Conservation (phyloP, 176 grass and related monocot genomes). For the Musa itinerans region DNA sequence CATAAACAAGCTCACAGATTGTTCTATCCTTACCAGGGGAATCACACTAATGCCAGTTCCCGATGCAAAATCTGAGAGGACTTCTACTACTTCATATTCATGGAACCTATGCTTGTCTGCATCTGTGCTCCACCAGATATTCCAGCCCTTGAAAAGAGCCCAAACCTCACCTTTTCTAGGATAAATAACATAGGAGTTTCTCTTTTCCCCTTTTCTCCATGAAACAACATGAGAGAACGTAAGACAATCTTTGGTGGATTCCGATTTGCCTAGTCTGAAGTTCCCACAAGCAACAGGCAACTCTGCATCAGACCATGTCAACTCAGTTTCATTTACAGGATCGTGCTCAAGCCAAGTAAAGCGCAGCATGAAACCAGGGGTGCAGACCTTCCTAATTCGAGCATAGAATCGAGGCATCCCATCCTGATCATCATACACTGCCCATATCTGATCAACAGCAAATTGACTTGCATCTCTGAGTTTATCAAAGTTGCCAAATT, state of each 20-base stretch:
- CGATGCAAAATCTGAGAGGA: conserved; percentile 50
- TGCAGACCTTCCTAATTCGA: conserved; percentile 47
- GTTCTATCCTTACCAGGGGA: conserved; percentile 62
- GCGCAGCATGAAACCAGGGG: conserved; percentile 33
- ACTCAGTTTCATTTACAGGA: conserved; percentile 32
- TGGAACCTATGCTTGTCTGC: conserved; percentile 23
- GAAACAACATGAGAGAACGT: conserved; percentile 64
- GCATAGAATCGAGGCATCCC: conserved; percentile 76
- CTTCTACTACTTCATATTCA: conserved; percentile 70
- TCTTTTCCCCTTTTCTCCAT: conserved; percentile 32
- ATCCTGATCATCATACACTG: conserved; percentile 50
- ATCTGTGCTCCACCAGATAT: conserved; percentile 47
- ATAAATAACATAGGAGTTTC: conserved; percentile 48
- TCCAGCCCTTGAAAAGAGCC: conserved; percentile 74
- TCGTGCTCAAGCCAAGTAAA: conserved; percentile 64
- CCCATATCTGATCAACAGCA: conserved; percentile 54
- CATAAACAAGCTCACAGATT: conserved; percentile 65
- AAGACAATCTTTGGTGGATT: conserved; percentile 25
- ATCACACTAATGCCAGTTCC: conserved; percentile 46
- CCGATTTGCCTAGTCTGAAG: conserved; percentile 41
- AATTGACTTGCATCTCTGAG: conserved; percentile 44
- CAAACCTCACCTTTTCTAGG: conserved; percentile 78
- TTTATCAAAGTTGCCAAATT: conserved; percentile 59
- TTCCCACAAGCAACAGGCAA: conserved; percentile 65
- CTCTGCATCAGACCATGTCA: conserved; percentile 33